Evolutionary conservation across 345 rosid species (phyloP).

Genomic region (Aethionema arabicum): DNA sequence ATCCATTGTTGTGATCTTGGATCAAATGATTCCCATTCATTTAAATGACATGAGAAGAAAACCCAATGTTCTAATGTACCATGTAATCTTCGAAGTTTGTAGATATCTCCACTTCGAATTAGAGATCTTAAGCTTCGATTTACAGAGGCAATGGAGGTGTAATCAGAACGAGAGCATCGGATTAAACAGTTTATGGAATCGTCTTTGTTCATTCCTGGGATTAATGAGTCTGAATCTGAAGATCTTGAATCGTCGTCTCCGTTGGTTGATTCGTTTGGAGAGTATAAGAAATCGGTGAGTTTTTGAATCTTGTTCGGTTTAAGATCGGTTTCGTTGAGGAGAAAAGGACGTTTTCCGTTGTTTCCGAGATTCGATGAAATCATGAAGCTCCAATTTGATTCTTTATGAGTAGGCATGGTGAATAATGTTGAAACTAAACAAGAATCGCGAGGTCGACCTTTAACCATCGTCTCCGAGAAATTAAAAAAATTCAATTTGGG

Average conservation of each 20-base stretch:
- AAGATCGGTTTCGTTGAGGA: conserved; percentile 25
- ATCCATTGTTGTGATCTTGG: conserved; percentile 61
- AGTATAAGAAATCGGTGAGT: conserved; percentile 6
- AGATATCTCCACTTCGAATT: conserved; percentile 52
- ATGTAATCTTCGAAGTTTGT: conserved; percentile 45
- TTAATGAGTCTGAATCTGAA: conserved; percentile 49
- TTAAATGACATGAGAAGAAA: conserved; percentile 65
- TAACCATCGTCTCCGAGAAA: conserved; percentile 17
- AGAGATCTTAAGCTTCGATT: conserved; percentile 44
- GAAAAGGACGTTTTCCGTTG: conserved; percentile 27
- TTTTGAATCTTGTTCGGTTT: conserved; percentile 27
- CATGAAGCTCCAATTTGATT: conserved; percentile 33
- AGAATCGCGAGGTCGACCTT: conserved; percentile 38
- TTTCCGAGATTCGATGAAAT: background rate
- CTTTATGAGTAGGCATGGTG: conserved; percentile 30
- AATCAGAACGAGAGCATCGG: conserved; percentile 65
- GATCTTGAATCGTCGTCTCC: conserved; percentile 20
- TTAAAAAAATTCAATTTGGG: background rate
- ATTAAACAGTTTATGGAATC: conserved; percentile 57
- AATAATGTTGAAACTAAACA: conserved; percentile 38
- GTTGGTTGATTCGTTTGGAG: background rate
- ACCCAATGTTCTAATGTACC: conserved; percentile 74
- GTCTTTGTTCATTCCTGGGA: conserved; percentile 63
- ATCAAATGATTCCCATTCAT: conserved; percentile 84
- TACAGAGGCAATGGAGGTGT: conserved; percentile 44